Base-by-base conservation (phyloP, 345 rosid genomes). In the Euphorbia lathyris region DNA sequence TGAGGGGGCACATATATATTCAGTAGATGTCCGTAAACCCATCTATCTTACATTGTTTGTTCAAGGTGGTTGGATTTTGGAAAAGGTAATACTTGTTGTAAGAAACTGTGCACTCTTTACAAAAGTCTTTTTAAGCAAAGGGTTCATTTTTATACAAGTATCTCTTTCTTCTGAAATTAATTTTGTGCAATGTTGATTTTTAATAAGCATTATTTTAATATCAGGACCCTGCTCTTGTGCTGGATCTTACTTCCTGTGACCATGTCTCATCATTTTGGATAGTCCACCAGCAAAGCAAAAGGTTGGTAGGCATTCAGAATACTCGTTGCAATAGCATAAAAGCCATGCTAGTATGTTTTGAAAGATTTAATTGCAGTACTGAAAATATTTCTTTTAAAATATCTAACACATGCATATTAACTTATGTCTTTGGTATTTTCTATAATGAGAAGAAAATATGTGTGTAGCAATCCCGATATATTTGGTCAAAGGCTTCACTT, bases 51-150 rank as follows among this genome's bases (percentile, higher is more conserved):
- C 92, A 34, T 67, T 95, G 78, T 75, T 80, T 77, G 84, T 86
- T 74, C 89, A 88, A 71, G 99, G 96, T 74, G 97, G 90, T 70
- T 95, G 99, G 99, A 83, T 83, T 76, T 74, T 89, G 80, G 98
- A 95, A 83, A 92, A 87, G 98, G 99, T 95, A 74, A 70, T 19
- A 34, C 25, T 61, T 57, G 38, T 22, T 61, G 51, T 34, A 34
- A 34, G 25, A 63, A 22, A 43, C 25, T 59, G 9, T 10, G 13
- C 65, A 43, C 20, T 43, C 48, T 8, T 43, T 43, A 43, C 48
- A 43, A 43, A 45, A 45, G 51, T 45, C 51, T 45, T 45, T 45
- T 45, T 45, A 45, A 45, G 45, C 19, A 45, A 45, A 3, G 16
- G 51, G 19, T 45, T 12, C 51, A 45, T 45, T 45, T 45, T 45